These are phyloP conservation scores for Metschnikowia picachoensis DNA, from an alignment of 805 yeast species.

Conservation along the genomic window DNA sequence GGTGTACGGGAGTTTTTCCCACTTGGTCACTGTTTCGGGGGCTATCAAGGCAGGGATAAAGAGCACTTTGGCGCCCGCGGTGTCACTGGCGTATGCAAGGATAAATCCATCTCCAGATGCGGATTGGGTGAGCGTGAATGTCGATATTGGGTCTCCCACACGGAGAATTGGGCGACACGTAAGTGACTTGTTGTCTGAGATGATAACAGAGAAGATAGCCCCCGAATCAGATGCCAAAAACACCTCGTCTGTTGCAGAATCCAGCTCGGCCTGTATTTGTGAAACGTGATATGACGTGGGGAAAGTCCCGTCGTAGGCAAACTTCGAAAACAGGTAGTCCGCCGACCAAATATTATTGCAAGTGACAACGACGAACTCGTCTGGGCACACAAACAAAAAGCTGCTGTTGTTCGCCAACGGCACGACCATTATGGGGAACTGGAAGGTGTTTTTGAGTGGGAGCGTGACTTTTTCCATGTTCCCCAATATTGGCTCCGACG, in stretches of 20 bases:
- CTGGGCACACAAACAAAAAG: conserved; percentile 37
- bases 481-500: conserved; percentile 29
- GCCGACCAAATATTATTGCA: conserved; percentile 48
- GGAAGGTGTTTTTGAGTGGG: conserved; percentile 38
- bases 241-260: conserved; percentile 23
- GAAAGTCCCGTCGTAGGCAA: conserved; percentile 26
- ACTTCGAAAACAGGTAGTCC: conserved; percentile 31
- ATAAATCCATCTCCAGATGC: conserved; percentile 15
- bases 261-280: conserved; percentile 3
- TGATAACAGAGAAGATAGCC: conserved; percentile 26
- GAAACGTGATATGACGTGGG: conserved; percentile 40
- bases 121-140: conserved; percentile 18
- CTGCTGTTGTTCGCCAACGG: conserved; percentile 35
- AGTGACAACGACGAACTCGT: conserved; percentile 32
- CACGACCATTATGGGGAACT: conserved; percentile 40
- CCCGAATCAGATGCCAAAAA: conserved; percentile 36
- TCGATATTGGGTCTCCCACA: conserved; percentile 34
- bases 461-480: conserved; percentile 34
- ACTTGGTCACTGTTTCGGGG: not conserved
- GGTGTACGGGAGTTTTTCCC: conserved; percentile 19
- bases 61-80: conserved; percentile 36
- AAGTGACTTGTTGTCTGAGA: conserved; percentile 18
- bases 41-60: conserved; percentile 16
- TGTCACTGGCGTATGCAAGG: conserved; percentile 39
- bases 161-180: conserved; percentile 28